Percentiles rank a stretch among this genome's conserved stretches.
Evolutionary conservation across 306 rosid genomes (phyloP).

Genomic region (Ziziphus jujuba): DNA sequence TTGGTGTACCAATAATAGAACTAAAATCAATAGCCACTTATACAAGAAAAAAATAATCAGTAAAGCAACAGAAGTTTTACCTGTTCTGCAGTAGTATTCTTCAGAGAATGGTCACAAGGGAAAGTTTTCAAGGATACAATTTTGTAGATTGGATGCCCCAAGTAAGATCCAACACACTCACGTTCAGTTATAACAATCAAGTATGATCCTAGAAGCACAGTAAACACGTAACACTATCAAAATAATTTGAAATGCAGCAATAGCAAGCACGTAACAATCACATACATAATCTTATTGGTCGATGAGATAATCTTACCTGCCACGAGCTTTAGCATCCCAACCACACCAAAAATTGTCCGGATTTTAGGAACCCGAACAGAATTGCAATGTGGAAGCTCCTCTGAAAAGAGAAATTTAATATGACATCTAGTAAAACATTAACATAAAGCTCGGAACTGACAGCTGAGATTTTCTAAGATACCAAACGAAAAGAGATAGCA

Average conservation of each 20-base stretch:
- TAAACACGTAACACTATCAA: constrained; percentile 30
- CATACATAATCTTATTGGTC: background rate
- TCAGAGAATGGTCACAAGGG: constrained; percentile 80
- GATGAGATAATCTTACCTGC: constrained; percentile 60
- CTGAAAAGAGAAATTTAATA: constrained; percentile 34
- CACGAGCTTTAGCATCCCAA: constrained; percentile 84
- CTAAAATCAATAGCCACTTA: constrained; percentile 24
- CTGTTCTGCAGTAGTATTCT: constrained; percentile 66
- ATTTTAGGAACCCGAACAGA: constrained; percentile 78
- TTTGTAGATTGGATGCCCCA: constrained; percentile 87
- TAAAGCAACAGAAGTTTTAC: constrained; percentile 36
- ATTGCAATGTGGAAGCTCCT: constrained; percentile 72
- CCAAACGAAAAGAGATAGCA: background rate
- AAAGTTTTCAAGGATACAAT: constrained; percentile 66
- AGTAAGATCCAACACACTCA: constrained; percentile 71
- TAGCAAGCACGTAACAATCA: background rate
- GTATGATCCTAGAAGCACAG: constrained; percentile 63
- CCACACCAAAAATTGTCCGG: constrained; percentile 69
- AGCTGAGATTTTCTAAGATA: background rate
- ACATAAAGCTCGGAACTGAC: background rate
- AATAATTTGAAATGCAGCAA: constrained; percentile 24
- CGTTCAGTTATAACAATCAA: constrained; percentile 70
- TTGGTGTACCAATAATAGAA: constrained; percentile 29
- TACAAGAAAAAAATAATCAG: constrained; percentile 2
- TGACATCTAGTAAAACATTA: constrained; percentile 4